phyloP scores from a whole-genome alignment of 305 asterid genomes.

The Lippia alba region DNA sequence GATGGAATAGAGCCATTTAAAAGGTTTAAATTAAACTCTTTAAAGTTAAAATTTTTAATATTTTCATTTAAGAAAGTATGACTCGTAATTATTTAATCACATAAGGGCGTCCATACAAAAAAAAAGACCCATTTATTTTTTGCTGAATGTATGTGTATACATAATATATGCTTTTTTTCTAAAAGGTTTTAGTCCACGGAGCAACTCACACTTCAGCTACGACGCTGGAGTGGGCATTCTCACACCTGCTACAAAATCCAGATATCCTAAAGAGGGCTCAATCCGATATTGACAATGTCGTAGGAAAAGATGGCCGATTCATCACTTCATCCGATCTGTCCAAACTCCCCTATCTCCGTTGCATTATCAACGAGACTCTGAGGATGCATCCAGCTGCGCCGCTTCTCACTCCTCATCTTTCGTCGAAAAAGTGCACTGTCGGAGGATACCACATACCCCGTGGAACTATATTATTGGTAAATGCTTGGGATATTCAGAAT shows the following conservation, averaged over 20 bases:
- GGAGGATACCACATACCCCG: slow-evolving; percentile 45
- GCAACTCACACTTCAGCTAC: slow-evolving; percentile 53
- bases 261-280: slow-evolving; percentile 38
- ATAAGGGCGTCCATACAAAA: too few relatives aligned
- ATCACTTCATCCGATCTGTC: slow-evolving; percentile 42
- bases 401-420: slow-evolving; percentile 49
- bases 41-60: too few relatives aligned
- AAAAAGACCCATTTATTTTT: too few relatives aligned
- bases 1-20: too few relatives aligned
- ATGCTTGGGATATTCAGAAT: slow-evolving; percentile 57
- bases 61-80: too few relatives aligned
- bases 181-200: slow-evolving; percentile 57
- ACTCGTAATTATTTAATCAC: too few relatives aligned
- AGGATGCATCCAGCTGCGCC: slow-evolving; percentile 55
- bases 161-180: too few relatives aligned
- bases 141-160: too few relatives aligned
- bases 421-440: slow-evolving; percentile 48
- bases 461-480: slow-evolving; percentile 50
- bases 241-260: slow-evolving; percentile 49
- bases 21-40: too few relatives aligned
- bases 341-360: slow-evolving; percentile 44
- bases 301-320: slow-evolving; percentile 47
- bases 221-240: slow-evolving; percentile 58
- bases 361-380: slow-evolving; percentile 54
- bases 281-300: slow-evolving; percentile 41